phyloP scores from a whole-genome alignment of 2,329 filamentous ascomycete genomes.

The Talaromyces amestolkiae region DNA sequence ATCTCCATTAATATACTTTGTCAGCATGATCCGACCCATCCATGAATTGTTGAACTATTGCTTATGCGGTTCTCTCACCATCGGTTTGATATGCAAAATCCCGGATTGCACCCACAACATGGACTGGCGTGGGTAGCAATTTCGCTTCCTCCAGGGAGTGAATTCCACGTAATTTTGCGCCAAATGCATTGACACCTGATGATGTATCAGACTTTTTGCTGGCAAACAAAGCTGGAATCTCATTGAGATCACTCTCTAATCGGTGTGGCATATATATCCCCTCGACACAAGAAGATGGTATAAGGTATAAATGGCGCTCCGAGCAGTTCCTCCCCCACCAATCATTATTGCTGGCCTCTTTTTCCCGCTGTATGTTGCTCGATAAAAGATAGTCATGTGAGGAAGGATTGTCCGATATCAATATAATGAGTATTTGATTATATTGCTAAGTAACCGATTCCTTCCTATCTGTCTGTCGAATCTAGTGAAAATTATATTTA shows the following conservation, averaged over 20 bases:
- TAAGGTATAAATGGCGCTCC: conserved; percentile 24
- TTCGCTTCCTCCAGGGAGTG: conserved; percentile 15
- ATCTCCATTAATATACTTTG: conserved; percentile 26
- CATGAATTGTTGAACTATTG: not conserved
- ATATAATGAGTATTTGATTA: conserved; percentile 69
- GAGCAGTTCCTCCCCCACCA: conserved; percentile 23
- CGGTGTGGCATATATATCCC: conserved; percentile 27
- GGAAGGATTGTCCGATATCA: conserved; percentile 60
- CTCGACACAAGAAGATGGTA: conserved; percentile 23
- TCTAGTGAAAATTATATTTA: conserved; percentile 40
- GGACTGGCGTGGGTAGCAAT: conserved; percentile 15
- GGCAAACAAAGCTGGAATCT: conserved; percentile 21
- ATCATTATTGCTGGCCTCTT: conserved; percentile 21
- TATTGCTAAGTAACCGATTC: conserved; percentile 57
- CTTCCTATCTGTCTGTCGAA: conserved; percentile 33
- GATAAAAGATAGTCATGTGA: not conserved
- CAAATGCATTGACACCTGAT: not conserved
- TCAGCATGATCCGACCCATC: not conserved
- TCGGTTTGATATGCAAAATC: conserved; percentile 21
- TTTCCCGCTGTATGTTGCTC: conserved; percentile 8
- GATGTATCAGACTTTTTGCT: not conserved
- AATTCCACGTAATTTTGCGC: conserved; percentile 19
- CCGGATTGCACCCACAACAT: conserved; percentile 26
- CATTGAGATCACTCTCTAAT: conserved; percentile 23
- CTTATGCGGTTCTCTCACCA: conserved; percentile 19